Evolutionary conservation across 768 basidiomycete species (phyloP).

Genomic region (Bullera alba): DNA sequence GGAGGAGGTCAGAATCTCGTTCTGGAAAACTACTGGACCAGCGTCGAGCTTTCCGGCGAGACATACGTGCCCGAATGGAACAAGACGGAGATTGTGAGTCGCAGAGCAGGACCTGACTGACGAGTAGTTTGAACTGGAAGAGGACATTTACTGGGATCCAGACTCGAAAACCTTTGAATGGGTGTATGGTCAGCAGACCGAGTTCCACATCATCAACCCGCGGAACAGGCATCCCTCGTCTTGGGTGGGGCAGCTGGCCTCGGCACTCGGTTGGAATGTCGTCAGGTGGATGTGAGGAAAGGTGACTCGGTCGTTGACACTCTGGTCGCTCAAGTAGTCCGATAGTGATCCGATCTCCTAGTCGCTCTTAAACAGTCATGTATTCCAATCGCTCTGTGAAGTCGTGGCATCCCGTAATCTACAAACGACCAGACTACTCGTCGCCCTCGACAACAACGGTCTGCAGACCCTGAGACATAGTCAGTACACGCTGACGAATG

Average conservation of each 20-base stretch:
- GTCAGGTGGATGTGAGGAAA: too few species aligned
- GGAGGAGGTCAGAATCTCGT: conserved; percentile 52
- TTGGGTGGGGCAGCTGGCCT: too few species aligned
- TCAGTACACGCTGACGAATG: background rate
- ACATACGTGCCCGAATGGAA: conserved; percentile 53
- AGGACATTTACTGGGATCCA: conserved; percentile 47
- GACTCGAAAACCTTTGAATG: conserved; percentile 51
- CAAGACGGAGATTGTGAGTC: conserved; percentile 41
- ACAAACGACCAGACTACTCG: conserved; percentile 15
- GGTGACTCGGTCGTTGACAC: too few species aligned
- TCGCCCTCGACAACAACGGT: conserved; percentile 29
- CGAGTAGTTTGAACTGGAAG: conserved; percentile 28
- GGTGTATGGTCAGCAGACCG: conserved; percentile 53
- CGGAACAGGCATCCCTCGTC: too few species aligned
- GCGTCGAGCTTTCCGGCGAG: conserved; percentile 54
- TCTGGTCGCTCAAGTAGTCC: too few species aligned
- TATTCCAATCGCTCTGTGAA: too few species aligned
- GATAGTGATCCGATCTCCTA: too few species aligned
- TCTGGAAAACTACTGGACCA: conserved; percentile 54
- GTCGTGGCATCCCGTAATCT: conserved; percentile 5
- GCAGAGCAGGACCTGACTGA: background rate
- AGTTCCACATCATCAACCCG: conserved; percentile 48
- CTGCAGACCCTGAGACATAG: conserved; percentile 17
- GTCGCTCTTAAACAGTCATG: too few species aligned
- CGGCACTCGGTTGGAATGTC: too few species aligned